Evolutionary conservation across 1,139 yeast genomes (phyloP), one percentile per base, ranked within the genome.

Genomic region (Arxiozyma heterogenica): DNA sequence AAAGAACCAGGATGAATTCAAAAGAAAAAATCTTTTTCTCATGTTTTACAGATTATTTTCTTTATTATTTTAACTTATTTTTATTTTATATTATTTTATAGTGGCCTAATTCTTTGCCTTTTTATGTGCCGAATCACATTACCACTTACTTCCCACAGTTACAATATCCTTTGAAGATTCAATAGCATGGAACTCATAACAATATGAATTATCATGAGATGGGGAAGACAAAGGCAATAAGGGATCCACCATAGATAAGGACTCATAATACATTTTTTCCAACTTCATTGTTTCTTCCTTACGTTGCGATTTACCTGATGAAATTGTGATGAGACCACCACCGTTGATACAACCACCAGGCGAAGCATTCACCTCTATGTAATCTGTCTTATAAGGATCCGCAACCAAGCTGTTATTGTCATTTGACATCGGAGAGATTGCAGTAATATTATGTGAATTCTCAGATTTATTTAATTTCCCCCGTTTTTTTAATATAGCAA

Each of bases 271-370:
- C 44, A 45, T 48, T 4, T 42, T 44, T 20, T 59, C 58, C 4
- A 64, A 51, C n/a, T 50, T 48, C 61, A 57, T 41, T 56, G 51
- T 2, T 52, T 52, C 18, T 56, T 53, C 44, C 57, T 54, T 27
- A 34, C 50, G 42, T 55, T 59, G 38, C 43, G 58, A 46, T 58
- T 61, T 34, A 34, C n/a, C 15, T 34, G n/a, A 34, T 15, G 39
- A 12, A 34, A 34, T 34, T 15, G 39, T 15, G 25, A 68, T 49
- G 64, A 90, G 93, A 0, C 99, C 99, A 20, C 98, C 98, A 9
- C 99, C 99, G 65, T 93, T 93, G 55, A 91, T 86, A 65, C 98
- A 93, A 1, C 98, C 99, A 43, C 88, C 89, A 3, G 98, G 98
- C 68, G 98, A 93, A 1, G 98, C 98, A 97, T 90, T 91, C 42